phyloP scores from a whole-genome alignment of 108 stramenopile species.

The Mayamaea pseudoterrestris region DNA sequence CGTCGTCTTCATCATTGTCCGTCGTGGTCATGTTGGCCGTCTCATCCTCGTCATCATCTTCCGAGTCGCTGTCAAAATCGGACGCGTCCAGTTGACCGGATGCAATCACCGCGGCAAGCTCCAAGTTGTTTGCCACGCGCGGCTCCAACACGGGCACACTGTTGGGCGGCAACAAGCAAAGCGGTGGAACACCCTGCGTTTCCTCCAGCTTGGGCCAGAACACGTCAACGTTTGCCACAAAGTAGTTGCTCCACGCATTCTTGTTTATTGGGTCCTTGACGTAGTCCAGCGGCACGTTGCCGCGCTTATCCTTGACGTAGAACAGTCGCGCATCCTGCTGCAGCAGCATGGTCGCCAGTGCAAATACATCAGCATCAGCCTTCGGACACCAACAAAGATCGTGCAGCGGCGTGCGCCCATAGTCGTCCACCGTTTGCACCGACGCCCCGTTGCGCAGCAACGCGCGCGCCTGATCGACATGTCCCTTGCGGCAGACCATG shows the following conservation, averaged over 20 bases:
- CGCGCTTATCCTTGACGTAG: conserved; percentile 39
- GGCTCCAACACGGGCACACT: conserved; percentile 1
- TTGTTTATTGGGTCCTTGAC: conserved; percentile 46
- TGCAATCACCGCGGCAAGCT: conserved; percentile 5
- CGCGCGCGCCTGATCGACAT: conserved; percentile 20
- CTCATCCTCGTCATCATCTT: too few species aligned
- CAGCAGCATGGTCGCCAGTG: conserved; percentile 31
- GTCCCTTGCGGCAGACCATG: conserved; percentile 55
- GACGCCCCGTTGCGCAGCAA: conserved; percentile 21
- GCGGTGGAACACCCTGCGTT: neutral
- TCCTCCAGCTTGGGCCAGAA: conserved; percentile 9
- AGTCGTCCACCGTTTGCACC: conserved; percentile 50
- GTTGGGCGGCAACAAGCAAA: neutral
- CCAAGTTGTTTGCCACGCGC: neutral
- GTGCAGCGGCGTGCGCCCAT: conserved; percentile 74
- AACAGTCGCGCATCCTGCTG: conserved; percentile 31
- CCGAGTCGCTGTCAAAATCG: too few species aligned
- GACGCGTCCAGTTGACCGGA: neutral
- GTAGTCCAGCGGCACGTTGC: conserved; percentile 52
- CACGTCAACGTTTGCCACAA: conserved; percentile 33
- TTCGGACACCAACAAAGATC: conserved; percentile 42
- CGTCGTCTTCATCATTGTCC: too few species aligned
- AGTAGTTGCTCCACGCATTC: conserved; percentile 48
- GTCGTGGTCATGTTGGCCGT: too few species aligned
- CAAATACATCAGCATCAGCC: conserved; percentile 26